Evolutionary conservation across 768 basidiomycete species (phyloP), one percentile per base, ranked within the genome.

Genomic region (Boletus vermiculosoides): DNA sequence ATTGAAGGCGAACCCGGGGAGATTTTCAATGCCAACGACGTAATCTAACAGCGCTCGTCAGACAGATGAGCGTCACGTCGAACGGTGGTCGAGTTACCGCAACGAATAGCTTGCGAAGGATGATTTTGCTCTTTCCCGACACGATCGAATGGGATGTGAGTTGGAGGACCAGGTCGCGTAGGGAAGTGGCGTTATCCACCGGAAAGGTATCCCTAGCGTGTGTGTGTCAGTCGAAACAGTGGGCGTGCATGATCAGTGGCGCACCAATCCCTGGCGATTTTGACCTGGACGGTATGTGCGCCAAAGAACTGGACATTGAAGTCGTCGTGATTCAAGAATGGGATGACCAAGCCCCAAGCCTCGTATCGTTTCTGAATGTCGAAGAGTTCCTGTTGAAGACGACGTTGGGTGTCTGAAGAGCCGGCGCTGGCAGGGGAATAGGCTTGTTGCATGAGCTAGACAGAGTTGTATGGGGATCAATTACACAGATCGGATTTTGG

Each of bases 301-400:
- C 94, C 93, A 66, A 93, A 96, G 79, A 96, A 98, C 69, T 94
- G 90, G 11, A 96, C 91, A 65, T 92, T 92, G 51, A 80, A 79
- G 71, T 95, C 88, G 30, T 77, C 73, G 65, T 88, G 78, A 15
- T 85, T 78, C 25, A 94, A 73, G 60, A 94, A 80, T 0, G 92
- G 91, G 36, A 90, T 79, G 20, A 93, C 84, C 46, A 94, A 75
- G 10, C 90, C 91, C 92, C 91, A 94, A 4, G 90, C 90, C 63
- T 90, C 89, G 53, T 81, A 84, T 50, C 79, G 75, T 63, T 86
- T 88, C 71, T 91, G 89, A 12, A 90, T 80, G 58, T 89, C 86
- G 59, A 87, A 88, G 5, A 90, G 80, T 57, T 90, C 86, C 52
- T 83, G 83, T 64, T 91, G 89, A 7, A 86, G 74, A 22, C 79